These are phyloP conservation scores for Cokeromyces recurvatus DNA, from an alignment of 371 early-diverging fungal genomes.

Conservation along the genomic window DNA sequence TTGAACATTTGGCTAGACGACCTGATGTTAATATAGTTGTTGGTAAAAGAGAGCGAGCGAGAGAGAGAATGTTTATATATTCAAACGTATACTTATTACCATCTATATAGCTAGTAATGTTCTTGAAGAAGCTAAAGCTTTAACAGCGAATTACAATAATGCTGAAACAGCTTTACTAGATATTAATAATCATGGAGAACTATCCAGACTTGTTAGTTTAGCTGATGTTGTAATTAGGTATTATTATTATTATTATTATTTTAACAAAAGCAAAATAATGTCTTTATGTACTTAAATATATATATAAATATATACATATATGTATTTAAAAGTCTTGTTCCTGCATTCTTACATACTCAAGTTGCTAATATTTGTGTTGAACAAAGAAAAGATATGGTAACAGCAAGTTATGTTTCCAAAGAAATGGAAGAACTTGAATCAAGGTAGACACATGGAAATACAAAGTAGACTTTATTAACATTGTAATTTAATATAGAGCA, in stretches of 20 bases:
- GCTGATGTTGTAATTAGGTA: slow-evolving; percentile 90
- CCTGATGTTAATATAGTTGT: slow-evolving; percentile 70
- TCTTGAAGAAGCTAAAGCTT: slow-evolving; percentile 58
- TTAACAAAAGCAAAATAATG: no score
- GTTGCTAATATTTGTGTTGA: slow-evolving; percentile 81
- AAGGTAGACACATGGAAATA: no score
- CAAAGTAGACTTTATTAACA: no score
- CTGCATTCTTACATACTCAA: slow-evolving; percentile 88
- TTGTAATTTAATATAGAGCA: no score
- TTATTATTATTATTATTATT: no score
- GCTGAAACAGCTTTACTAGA: slow-evolving; percentile 49
- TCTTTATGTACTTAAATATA: no score
- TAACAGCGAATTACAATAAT: slow-evolving; percentile 57
- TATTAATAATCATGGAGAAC: slow-evolving; percentile 39
- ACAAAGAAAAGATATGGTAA: slow-evolving; percentile 91
- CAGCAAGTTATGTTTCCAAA: slow-evolving; percentile 92
- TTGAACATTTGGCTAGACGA: slow-evolving; percentile 70
- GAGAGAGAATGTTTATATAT: no score
- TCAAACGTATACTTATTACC: no score
- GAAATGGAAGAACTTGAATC: slow-evolving; percentile 79
- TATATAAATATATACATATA: not conserved
- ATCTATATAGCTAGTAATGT: slow-evolving; percentile 69
- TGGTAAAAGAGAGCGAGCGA: slow-evolving; percentile 42
- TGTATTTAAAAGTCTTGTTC: slow-evolving; percentile 68
- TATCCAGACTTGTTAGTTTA: slow-evolving; percentile 64